Percentiles rank a stretch among this genome's conserved stretches.
phyloP scores from a whole-genome alignment of 108 stramenopile species.

The Fragilaria crotonensis region DNA sequence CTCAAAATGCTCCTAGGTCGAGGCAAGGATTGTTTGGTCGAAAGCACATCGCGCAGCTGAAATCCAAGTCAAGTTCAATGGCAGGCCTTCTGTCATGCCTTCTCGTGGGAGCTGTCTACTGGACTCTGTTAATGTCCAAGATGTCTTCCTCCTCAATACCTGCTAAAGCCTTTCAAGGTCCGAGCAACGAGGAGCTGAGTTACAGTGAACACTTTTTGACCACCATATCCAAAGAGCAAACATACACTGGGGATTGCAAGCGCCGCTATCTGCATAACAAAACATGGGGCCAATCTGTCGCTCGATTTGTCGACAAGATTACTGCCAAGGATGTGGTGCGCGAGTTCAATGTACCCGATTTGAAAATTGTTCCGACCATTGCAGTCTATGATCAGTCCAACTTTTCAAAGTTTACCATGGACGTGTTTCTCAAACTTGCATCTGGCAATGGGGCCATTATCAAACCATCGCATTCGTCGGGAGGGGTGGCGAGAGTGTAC shows the following conservation, averaged over 20 bases:
- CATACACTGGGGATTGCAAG: constrained; percentile 7
- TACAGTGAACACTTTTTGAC: background rate
- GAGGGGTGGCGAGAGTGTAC: background rate
- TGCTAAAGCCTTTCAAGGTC: background rate
- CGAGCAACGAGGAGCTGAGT: background rate
- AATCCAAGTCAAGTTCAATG: too few relatives aligned
- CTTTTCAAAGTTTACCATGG: background rate
- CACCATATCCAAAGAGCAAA: background rate
- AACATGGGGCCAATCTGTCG: constrained; percentile 4
- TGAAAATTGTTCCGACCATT: constrained; percentile 2
- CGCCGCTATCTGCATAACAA: background rate
- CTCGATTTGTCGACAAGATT: constrained; percentile 4
- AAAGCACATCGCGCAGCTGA: too few relatives aligned
- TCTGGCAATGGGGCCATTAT: constrained; percentile 3
- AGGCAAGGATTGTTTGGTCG: too few relatives aligned
- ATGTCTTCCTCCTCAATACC: too few relatives aligned
- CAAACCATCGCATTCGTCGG: constrained; percentile 5
- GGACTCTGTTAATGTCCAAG: background rate
- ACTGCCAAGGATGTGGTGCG: background rate
- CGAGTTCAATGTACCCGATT: too few relatives aligned
- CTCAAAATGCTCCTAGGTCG: too few relatives aligned
- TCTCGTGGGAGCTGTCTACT: background rate
- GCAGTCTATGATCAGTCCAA: background rate
- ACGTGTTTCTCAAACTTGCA: background rate
- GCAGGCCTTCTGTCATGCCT: background rate